Base-by-base conservation (phyloP, 2,329 filamentous ascomycete genomes). In the Fusarium humuli region DNA sequence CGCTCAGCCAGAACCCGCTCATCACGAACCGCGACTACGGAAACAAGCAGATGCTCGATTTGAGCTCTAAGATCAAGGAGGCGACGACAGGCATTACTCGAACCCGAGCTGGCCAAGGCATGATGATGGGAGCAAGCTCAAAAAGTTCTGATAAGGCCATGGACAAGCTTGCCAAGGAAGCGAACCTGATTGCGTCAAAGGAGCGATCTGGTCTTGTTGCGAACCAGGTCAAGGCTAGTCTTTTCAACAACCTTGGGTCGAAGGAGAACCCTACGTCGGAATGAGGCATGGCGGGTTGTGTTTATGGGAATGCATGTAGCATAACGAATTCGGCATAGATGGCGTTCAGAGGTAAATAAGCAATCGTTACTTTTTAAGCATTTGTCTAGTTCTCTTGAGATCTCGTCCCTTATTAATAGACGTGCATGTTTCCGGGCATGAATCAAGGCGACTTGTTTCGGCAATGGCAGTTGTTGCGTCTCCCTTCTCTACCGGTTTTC, bases 1-100 rank as follows among this genome's bases (percentile, higher is more conserved):
- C 96, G 8, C 87, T 99, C 22, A 97, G 94, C 32, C 93, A 97
- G 75, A 96, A 90, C 73, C 94, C 95, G 23, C 87, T 98, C 7
- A 91, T 97, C 75, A 94, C 93, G 59, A 98, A 97, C 77, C 92
- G 94, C 69, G 95, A 98, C 74, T 99, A 94, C 78, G 92, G 91
- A 55, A 97, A 92, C 75, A 96, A 94, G 80, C 94, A 98, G 81
- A 96, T 99, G 81, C 84, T 91, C 50, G 96, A 99, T 79, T 85
- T 98, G 45, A 92, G 92, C 42, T 88, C 90, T 71, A 98, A 97
- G 83, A 91, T 97, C 72, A 85, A 86, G 72, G 90, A 94, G 70
- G 88, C 90, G 4, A 88, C 83, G 10, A 62, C 57, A 14, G 71
- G 67, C 27, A 72, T 78, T n/a, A 46, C 73, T 3, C 74, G 77